These are phyloP conservation scores for Chrysophaeum taylorii DNA, from an alignment of 352 stramenopile species.

Conservation along the genomic window DNA sequence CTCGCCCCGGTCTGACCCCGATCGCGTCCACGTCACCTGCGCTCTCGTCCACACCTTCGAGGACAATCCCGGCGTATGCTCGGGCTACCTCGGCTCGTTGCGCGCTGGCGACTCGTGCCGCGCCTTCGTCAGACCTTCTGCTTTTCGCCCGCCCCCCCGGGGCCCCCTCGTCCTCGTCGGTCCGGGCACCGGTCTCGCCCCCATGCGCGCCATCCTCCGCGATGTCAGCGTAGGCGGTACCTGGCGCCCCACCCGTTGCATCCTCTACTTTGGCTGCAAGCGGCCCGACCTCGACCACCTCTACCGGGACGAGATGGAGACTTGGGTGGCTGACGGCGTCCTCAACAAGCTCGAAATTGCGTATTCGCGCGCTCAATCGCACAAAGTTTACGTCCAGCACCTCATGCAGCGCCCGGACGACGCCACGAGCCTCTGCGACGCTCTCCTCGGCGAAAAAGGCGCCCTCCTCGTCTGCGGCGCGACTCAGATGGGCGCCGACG, in stretches of 20 bases:
- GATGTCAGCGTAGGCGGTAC: constrained; percentile 46
- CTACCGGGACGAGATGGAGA: constrained; percentile 84
- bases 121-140: constrained; percentile 85
- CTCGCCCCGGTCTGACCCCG: constrained; percentile 74
- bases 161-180: constrained; percentile 90
- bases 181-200: constrained; percentile 89
- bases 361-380: constrained; percentile 78
- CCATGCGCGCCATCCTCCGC: constrained; percentile 90
- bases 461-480: constrained; percentile 93
- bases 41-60: constrained; percentile 69
- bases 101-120: constrained; percentile 44
- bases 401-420: constrained; percentile 47
- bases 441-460: constrained; percentile 58
- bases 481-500: constrained; percentile 90
- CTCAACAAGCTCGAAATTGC: constrained; percentile 79
- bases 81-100: constrained; percentile 69
- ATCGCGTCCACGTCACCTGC: constrained; percentile 83
- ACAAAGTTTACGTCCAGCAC: constrained; percentile 98
- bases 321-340: constrained; percentile 62
- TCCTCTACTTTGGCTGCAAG: constrained; percentile 94
- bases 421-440: constrained; percentile 44
- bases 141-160: constrained; percentile 74
- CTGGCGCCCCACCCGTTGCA: constrained; percentile 55
- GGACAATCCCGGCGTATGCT: constrained; percentile 82
- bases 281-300: constrained; percentile 83